Conservation (phyloP, 2,329 filamentous ascomycete genomes). For the Sphaerulina populicola region DNA sequence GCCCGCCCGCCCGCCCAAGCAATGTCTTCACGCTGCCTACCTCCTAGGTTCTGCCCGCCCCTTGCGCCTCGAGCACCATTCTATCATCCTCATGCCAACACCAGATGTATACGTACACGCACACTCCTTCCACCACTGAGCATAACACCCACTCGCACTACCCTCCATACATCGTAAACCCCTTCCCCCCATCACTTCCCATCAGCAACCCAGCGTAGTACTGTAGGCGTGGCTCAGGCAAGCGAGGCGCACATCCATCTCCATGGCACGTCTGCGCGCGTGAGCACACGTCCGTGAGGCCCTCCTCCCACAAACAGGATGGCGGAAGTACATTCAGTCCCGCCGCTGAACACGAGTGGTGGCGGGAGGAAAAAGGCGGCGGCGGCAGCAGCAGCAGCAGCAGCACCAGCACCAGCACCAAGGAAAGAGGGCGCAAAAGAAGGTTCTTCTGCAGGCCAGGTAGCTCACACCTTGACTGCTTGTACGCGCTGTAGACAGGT, state of each 20-base stretch:
- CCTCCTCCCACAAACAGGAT: constrained; percentile 1
- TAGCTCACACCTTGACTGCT: constrained; percentile 71
- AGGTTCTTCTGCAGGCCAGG: constrained; percentile 46
- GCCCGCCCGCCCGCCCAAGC: too few relatives aligned
- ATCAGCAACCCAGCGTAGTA: background rate
- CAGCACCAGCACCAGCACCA: constrained; percentile 21
- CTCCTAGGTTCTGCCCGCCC: background rate
- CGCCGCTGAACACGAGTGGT: constrained; percentile 11
- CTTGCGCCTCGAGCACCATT: background rate
- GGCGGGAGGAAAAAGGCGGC: constrained; percentile 12
- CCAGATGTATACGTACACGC: background rate
- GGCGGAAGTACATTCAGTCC: constrained; percentile 8
- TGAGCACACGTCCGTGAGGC: background rate
- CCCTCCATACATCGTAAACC: background rate
- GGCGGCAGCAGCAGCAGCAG: background rate
- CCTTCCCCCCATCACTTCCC: background rate
- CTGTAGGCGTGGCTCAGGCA: background rate
- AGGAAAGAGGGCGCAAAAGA: constrained; percentile 17
- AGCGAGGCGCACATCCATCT: background rate
- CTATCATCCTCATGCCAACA: background rate
- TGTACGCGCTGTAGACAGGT: constrained; percentile 75
- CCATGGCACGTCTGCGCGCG: background rate
- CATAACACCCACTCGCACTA: background rate
- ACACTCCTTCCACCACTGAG: background rate
- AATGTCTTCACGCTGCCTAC: background rate